Evolutionary conservation across 179 eudicot species (phyloP), one percentile per base, ranked within the genome.

Genomic region (Silene noctiflora): DNA sequence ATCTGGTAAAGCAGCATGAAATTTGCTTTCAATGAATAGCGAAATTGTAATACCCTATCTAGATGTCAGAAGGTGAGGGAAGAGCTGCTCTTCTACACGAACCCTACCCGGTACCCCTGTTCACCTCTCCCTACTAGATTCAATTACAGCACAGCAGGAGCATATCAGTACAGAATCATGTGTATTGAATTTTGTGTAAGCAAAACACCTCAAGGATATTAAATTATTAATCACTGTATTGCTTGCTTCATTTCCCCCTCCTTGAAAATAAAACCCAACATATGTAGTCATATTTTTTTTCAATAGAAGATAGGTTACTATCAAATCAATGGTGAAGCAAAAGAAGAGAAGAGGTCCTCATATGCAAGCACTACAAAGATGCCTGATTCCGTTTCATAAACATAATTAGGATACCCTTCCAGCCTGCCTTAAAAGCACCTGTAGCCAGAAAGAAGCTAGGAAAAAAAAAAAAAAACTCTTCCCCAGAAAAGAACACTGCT

Each of bases 41-140:
- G 55, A 67, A 42, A 9, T 33, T 35, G 27, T 35, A 67, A 39
- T 48, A 67, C 71, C 66, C 53, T 20, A 67, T 42, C 21, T 35
- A 42, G 27, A 39, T 19, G 71, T 10, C 71, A 67, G 71, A 42
- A 39, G 25, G 55, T 20, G 51, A 67, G 71, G 55, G 53, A 48
- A 35, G 51, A 31, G 20, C 46, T 66, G 12, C 48, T 66, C 44
- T 66, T 66, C 46, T 66, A 17, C 12, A 31, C 42, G 6, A 67
- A 9, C 39, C 71, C 71, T 42, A 67, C 71, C 22, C 48, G 29
- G 46, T 61, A 1, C 70, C 48, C 48, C 11, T 31, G 51, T 33
- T 33, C 46, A 31, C 70, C 71, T 67, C 27, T 39, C 17, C 24
- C 71, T 42, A 22, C 24, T 19, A 33, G 24, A n/a, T 67, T 33